These are phyloP conservation scores for Patellifolia procumbens DNA, from an alignment of 179 eudicot genomes.

Conservation along the genomic window DNA sequence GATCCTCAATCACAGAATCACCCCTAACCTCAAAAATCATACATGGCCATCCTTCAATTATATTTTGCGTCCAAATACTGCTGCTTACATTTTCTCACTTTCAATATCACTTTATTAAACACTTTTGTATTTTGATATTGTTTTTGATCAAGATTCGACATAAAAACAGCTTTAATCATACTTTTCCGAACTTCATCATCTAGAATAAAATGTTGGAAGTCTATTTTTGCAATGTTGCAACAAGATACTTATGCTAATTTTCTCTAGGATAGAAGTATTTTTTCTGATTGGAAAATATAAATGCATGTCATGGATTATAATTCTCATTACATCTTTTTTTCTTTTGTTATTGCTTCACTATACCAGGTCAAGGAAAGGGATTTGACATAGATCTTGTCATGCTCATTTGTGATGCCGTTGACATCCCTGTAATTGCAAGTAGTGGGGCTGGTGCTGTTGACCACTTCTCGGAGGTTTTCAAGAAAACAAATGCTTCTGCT, in stretches of 20 bases:
- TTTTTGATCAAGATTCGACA: neutral
- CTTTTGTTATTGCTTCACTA: neutral
- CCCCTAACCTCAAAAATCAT: neutral
- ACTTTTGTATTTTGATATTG: neutral
- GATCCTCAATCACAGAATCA: neutral
- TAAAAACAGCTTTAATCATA: neutral
- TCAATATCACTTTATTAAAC: neutral
- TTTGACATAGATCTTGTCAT: constrained; percentile 78
- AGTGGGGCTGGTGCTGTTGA: constrained; percentile 89
- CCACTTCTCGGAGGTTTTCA: constrained; percentile 93
- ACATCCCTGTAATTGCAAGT: constrained; percentile 93
- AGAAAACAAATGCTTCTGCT: constrained; percentile 90
- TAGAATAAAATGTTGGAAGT: neutral
- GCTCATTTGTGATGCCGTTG: constrained; percentile 84
- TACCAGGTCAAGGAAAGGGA: constrained; percentile 94
- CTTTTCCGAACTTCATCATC: neutral
- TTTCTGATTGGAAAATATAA: neutral
- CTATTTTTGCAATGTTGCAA: neutral
- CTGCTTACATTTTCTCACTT: neutral
- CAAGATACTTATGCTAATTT: neutral
- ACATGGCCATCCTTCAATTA: neutral
- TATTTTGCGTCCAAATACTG: neutral
- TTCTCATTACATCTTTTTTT: constrained; percentile 1
- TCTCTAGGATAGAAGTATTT: neutral
- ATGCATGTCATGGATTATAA: neutral